Evolutionary conservation across 495 filamentous ascomycete species (phyloP).

Genomic region (Penicillium paxilli): DNA sequence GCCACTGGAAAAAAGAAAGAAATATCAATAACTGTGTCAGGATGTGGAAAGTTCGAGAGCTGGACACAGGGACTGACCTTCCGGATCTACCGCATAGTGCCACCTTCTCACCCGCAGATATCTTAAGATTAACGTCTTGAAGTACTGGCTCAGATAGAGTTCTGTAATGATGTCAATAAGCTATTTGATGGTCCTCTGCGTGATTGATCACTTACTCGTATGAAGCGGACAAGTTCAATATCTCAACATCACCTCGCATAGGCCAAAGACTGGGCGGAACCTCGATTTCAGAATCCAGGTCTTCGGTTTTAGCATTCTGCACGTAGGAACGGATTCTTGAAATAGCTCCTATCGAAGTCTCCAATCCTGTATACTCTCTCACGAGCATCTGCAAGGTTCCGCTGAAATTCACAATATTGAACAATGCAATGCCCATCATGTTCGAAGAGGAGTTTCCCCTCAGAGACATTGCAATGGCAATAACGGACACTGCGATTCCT

Average conservation of each 20-base stretch:
- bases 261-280: constrained; percentile 22
- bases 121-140: constrained; percentile 9
- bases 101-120: constrained; percentile 38
- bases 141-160: constrained; percentile 18
- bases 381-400: constrained; percentile 22
- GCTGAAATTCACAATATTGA: constrained; percentile 34
- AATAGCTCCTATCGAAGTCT: constrained; percentile 34
- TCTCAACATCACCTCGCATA: constrained; percentile 16
- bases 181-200: background rate
- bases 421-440: constrained; percentile 30
- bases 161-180: background rate
- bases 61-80: constrained; percentile 22
- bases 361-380: constrained; percentile 24
- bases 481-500: constrained; percentile 56
- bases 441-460: constrained; percentile 16
- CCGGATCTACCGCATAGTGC: constrained; percentile 49
- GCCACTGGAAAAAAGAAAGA: constrained; percentile 26
- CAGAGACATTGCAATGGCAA: constrained; percentile 22
- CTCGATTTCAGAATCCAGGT: constrained; percentile 17
- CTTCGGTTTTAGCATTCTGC: constrained; percentile 16
- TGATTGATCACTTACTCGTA: constrained; percentile 21
- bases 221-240: constrained; percentile 22
- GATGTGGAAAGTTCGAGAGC: background rate
- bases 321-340: constrained; percentile 24
- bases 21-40: background rate